phyloP scores from a whole-genome alignment of 169 alveolate species.

The Babesia caballi region DNA sequence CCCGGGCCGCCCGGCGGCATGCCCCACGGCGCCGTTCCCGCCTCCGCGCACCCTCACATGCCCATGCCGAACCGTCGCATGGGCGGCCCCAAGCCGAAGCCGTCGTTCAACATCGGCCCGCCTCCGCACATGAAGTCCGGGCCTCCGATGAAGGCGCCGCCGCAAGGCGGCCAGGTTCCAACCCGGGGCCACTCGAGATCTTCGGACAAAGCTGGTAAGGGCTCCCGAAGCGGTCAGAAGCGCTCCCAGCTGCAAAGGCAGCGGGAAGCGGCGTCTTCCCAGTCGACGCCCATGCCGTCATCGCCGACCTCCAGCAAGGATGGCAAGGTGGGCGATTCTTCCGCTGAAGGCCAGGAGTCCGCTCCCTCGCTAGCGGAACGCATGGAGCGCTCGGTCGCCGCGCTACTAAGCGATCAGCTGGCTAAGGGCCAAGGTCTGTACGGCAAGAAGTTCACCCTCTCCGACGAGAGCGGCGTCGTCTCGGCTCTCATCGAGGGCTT shows the following conservation, averaged over 20 bases:
- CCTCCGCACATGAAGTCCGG: not conserved
- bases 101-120: not conserved
- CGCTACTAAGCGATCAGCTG: conserved; percentile 1
- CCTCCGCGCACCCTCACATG: not conserved
- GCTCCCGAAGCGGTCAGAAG: no score
- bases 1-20: conserved; percentile 8
- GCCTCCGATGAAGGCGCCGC: not conserved
- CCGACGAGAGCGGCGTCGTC: conserved; percentile 9
- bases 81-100: not conserved
- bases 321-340: not conserved
- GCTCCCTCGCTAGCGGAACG: not conserved
- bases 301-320: not conserved
- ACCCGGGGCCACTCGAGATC: no score
- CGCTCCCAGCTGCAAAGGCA: not conserved
- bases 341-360: not conserved
- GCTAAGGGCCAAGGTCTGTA: conserved; percentile 23
- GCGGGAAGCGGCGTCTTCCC: not conserved
- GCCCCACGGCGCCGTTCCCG: not conserved
- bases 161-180: no score
- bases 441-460: not conserved
- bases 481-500: conserved; percentile 35
- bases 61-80: not conserved
- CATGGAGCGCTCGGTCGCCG: not conserved
- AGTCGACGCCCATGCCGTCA: not conserved
- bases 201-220: no score